Evolutionary conservation across 257 asterid genomes (phyloP).

Genomic region (Solanum clarkiae): DNA sequence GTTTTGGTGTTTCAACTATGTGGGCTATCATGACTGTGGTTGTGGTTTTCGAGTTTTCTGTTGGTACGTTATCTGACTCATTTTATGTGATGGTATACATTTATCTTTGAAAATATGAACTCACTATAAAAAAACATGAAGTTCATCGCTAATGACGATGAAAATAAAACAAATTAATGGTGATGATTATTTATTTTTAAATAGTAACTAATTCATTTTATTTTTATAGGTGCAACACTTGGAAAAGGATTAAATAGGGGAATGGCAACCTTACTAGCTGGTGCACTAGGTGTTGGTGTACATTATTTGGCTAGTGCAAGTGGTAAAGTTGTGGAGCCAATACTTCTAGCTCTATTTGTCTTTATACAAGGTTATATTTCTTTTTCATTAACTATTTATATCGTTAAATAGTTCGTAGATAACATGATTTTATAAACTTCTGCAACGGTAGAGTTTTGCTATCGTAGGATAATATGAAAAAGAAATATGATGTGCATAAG

Average conservation of each 20-base stretch:
- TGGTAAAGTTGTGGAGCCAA: slow-evolving; percentile 53
- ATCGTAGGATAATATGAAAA: too few species aligned
- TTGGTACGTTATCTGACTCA: slow-evolving; percentile 23
- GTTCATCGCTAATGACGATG: background rate
- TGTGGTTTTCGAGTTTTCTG: slow-evolving; percentile 67
- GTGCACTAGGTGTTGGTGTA: slow-evolving; percentile 66
- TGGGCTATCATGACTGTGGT: slow-evolving; percentile 88
- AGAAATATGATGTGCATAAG: too few species aligned
- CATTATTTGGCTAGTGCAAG: slow-evolving; percentile 41
- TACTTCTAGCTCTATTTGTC: slow-evolving; percentile 50
- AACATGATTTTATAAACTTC: too few species aligned
- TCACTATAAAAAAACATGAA: background rate
- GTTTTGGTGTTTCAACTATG: slow-evolving; percentile 59
- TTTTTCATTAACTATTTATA: background rate
- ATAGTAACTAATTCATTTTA: background rate
- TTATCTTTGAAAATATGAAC: background rate
- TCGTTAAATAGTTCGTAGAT: too few species aligned
- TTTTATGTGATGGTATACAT: too few species aligned
- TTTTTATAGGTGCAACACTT: slow-evolving; percentile 58
- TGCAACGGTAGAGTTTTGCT: too few species aligned
- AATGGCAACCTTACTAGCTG: slow-evolving; percentile 54
- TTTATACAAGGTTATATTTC: slow-evolving; percentile 50
- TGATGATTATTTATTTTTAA: background rate
- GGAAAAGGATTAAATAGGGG: slow-evolving; percentile 73
- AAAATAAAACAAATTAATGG: background rate